A percentile compares a stretch with the other conserved stretches of the same genome.
phyloP scores from a whole-genome alignment of 2,329 filamentous ascomycete species.

The Trichoderma cornu-damae region DNA sequence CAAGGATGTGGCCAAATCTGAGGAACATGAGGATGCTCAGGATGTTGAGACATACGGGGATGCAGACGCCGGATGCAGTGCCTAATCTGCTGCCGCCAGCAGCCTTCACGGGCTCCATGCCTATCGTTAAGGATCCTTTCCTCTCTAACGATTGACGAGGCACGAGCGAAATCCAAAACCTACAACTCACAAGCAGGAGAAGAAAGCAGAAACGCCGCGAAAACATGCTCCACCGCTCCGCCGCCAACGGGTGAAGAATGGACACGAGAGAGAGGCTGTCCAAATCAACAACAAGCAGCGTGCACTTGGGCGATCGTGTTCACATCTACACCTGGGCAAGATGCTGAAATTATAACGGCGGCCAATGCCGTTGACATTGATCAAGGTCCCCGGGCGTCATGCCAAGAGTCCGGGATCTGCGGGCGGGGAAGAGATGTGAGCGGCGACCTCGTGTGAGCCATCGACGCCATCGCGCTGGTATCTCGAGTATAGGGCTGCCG shows the following conservation, averaged over 20 bases:
- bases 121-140: constrained; percentile 18
- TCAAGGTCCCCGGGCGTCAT: constrained; percentile 11
- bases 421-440: too few relatives aligned
- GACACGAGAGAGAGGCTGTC: background rate
- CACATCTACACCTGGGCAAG: background rate
- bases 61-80: constrained; percentile 73
- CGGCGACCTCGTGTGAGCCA: constrained; percentile 8
- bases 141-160: constrained; percentile 19
- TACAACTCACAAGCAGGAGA: background rate
- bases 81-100: constrained; percentile 58
- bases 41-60: constrained; percentile 84
- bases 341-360: background rate
- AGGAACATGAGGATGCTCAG: constrained; percentile 90
- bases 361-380: constrained; percentile 1
- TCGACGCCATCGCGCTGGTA: constrained; percentile 15
- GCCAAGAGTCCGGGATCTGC: constrained; percentile 14
- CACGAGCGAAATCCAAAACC: constrained; percentile 2
- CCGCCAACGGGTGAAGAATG: background rate
- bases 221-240: background rate
- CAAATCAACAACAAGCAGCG: background rate
- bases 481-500: background rate
- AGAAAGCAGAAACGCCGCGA: background rate
- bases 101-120: constrained; percentile 35
- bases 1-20: constrained; percentile 78
- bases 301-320: background rate